phyloP scores from a whole-genome alignment of 176 grass and related monocot genomes.

The Phyllostachys edulis region DNA sequence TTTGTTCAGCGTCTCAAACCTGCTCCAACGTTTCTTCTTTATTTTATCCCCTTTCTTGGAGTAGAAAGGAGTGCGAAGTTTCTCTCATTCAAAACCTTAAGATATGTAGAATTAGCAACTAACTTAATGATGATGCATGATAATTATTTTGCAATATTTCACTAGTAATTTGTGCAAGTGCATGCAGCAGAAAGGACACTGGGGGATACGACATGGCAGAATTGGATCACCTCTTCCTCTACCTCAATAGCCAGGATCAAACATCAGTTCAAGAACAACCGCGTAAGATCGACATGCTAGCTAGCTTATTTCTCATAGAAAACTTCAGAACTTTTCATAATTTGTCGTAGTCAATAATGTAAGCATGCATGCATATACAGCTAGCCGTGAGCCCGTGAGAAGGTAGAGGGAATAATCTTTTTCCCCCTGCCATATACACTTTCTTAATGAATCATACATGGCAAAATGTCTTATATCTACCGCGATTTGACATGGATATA shows the following conservation, averaged over 20 bases:
- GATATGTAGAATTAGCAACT: not conserved
- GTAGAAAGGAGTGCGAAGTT: not conserved
- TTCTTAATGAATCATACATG: not conserved
- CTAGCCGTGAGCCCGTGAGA: not conserved
- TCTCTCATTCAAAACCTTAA: not conserved
- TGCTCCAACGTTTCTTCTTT: not conserved
- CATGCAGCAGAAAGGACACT: slow-evolving; percentile 37
- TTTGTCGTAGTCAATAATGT: not conserved
- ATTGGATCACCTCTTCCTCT: slow-evolving; percentile 52
- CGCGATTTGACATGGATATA: not conserved
- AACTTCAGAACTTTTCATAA: not conserved
- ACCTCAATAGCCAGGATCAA: slow-evolving; percentile 57
- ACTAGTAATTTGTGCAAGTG: slow-evolving; percentile 37
- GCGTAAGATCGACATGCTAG: slow-evolving; percentile 26
- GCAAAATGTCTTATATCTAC: not conserved
- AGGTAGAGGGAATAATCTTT: not conserved
- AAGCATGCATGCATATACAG: not conserved
- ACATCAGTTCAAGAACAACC: slow-evolving; percentile 46
- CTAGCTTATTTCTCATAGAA: not conserved
- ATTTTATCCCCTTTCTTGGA: slow-evolving; percentile 29
- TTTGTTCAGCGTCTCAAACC: slow-evolving; percentile 6
- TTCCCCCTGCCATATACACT: not conserved
- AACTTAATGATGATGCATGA: not conserved
- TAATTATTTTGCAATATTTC: not conserved
- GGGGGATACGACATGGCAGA: slow-evolving; percentile 49